Conservation (phyloP, 176 grass and related monocot species). For the Triticum timopheevii region DNA sequence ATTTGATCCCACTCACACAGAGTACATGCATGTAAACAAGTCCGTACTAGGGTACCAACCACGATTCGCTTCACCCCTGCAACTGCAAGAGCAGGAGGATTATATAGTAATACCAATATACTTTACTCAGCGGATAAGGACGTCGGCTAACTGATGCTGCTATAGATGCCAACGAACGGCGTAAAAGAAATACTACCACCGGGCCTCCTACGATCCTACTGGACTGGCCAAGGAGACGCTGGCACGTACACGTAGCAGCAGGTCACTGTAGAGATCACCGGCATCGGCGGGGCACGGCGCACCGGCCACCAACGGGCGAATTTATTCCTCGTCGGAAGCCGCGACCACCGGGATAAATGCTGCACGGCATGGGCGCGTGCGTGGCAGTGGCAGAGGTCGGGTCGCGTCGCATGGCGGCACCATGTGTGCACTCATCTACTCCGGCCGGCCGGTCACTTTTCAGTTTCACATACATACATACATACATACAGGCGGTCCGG, state of each 20-base stretch:
- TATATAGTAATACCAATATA: no score
- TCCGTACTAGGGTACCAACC: not conserved
- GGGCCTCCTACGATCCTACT: not conserved
- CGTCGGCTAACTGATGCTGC: not conserved
- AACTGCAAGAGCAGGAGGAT: not conserved
- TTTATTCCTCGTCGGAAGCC: constrained; percentile 33
- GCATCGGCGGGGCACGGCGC: constrained; percentile 22
- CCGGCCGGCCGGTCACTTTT: not conserved
- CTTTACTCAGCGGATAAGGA: not conserved
- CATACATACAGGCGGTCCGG: not conserved
- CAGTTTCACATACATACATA: not conserved
- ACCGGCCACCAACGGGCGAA: constrained; percentile 28
- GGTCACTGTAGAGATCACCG: constrained; percentile 28
- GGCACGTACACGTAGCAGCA: not conserved
- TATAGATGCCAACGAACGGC: not conserved
- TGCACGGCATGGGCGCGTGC: constrained; percentile 17
- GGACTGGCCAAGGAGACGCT: not conserved
- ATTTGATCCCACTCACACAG: not conserved
- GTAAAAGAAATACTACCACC: not conserved
- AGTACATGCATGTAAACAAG: no score
- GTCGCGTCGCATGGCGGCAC: not conserved
- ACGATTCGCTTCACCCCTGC: not conserved
- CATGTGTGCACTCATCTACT: not conserved
- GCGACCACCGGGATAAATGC: constrained; percentile 35
- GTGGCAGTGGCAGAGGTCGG: not conserved